Evolutionary conservation across 768 basidiomycete genomes (phyloP).

Genomic region (Auricularia auricula-judae): DNA sequence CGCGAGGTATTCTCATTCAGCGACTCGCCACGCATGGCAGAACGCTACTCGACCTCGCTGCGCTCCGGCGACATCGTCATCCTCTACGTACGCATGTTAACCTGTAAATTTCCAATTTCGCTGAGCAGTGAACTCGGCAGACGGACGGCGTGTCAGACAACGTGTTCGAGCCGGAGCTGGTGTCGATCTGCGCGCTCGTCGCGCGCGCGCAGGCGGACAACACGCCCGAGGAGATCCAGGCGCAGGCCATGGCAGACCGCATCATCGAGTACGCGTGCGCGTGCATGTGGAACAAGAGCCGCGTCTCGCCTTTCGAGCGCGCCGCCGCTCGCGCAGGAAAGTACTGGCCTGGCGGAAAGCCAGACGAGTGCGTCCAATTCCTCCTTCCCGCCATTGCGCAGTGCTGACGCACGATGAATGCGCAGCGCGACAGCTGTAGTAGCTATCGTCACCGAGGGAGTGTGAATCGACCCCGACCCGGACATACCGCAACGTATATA

Average conservation of each 20-base stretch:
- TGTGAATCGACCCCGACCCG: not conserved
- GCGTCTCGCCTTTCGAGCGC: conserved; percentile 60
- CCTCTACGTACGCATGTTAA: conserved; percentile 28
- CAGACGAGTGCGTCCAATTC: conserved; percentile 7
- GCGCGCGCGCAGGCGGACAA: conserved; percentile 29
- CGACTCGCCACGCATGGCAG: conserved; percentile 34
- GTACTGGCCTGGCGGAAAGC: conserved; percentile 7
- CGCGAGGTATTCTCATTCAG: conserved; percentile 14
- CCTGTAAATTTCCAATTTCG: not conserved
- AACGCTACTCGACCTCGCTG: conserved; percentile 33
- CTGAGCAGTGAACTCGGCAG: conserved; percentile 16
- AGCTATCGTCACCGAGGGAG: conserved; percentile 7
- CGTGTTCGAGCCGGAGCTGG: conserved; percentile 57
- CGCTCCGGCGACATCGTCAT: conserved; percentile 44
- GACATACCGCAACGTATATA: not conserved
- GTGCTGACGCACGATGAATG: not conserved
- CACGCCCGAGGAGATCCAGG: conserved; percentile 47
- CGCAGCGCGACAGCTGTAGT: conserved; percentile 7
- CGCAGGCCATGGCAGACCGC: conserved; percentile 61
- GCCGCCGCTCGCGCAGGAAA: conserved; percentile 1
- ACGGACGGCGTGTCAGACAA: conserved; percentile 48
- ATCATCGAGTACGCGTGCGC: conserved; percentile 56
- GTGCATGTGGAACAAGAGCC: conserved; percentile 57
- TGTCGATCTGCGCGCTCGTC: conserved; percentile 57
- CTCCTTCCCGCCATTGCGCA: not conserved